A percentile compares a stretch with the other conserved stretches of the same genome.
Evolutionary conservation across 2,329 filamentous ascomycete genomes (phyloP).

Genomic region (Neofusicoccum cordaticola): DNA sequence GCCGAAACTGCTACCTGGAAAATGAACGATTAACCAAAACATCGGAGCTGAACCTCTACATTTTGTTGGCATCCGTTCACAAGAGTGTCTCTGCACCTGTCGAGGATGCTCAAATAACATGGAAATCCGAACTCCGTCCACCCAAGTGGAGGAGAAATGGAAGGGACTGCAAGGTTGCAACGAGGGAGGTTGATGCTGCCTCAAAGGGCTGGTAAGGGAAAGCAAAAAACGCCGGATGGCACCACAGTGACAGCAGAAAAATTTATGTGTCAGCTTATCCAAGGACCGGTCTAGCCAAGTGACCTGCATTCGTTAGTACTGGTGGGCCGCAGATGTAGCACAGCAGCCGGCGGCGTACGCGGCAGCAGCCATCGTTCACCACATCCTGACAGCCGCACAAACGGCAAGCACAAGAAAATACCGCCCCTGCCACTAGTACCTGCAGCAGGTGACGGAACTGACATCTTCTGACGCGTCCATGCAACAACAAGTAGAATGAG

Average conservation of each 20-base stretch:
- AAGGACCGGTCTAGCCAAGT: conserved; percentile 3
- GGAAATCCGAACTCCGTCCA: too few species aligned
- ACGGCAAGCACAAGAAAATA: conserved; percentile 30
- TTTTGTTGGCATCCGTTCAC: too few species aligned
- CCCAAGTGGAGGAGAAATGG: too few species aligned
- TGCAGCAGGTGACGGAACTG: conserved; percentile 41
- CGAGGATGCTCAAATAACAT: too few species aligned
- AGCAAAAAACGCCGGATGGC: conserved; percentile 24
- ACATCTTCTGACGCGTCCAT: neutral
- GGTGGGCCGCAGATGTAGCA: conserved; percentile 1
- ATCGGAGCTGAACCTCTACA: too few species aligned
- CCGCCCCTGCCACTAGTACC: conserved; percentile 51
- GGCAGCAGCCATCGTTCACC: neutral
- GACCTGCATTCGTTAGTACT: neutral
- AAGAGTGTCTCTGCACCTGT: too few species aligned
- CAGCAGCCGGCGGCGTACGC: neutral
- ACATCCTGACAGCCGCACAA: neutral
- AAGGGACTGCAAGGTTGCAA: too few species aligned
- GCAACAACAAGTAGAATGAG: neutral
- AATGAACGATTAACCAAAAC: too few species aligned
- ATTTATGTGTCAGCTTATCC: neutral
- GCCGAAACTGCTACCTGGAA: too few species aligned
- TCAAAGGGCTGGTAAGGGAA: too few species aligned
- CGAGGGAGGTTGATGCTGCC: too few species aligned
- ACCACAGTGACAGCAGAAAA: neutral